Percentiles rank a stretch among this genome's conserved stretches.
Evolutionary conservation across 345 rosid genomes (phyloP).

Genomic region (Rhodamnia rubescens): DNA sequence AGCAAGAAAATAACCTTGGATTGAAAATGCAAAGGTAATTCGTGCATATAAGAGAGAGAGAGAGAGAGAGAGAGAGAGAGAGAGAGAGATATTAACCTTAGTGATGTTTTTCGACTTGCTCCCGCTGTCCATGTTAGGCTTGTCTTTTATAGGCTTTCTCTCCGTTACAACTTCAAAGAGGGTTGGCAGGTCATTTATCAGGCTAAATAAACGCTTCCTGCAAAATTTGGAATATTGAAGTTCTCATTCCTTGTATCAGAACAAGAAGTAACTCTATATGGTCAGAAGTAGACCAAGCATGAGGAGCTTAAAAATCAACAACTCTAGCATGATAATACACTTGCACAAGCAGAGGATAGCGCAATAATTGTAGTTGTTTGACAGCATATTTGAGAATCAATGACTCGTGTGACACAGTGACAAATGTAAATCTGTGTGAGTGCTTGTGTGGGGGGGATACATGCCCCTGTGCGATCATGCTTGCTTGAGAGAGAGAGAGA

Average conservation of each 20-base stretch:
- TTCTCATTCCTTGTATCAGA: neutral
- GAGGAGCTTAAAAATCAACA: neutral
- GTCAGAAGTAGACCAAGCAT: neutral
- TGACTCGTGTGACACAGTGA: neutral
- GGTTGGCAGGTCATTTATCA: constrained; percentile 88
- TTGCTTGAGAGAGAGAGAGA: neutral
- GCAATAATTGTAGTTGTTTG: neutral
- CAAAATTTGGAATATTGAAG: neutral
- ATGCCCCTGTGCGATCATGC: neutral
- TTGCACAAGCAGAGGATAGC: neutral
- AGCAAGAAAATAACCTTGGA: neutral
- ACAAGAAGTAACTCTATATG: neutral
- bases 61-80: neutral
- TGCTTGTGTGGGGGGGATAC: neutral
- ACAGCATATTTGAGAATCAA: neutral
- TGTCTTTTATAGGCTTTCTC: constrained; percentile 76
- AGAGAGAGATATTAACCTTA: constrained; percentile 33
- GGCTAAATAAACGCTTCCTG: constrained; percentile 89
- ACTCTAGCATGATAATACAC: neutral
- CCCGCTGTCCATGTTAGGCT: constrained; percentile 75
- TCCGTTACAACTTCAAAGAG: constrained; percentile 93
- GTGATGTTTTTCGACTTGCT: constrained; percentile 71
- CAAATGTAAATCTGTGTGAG: neutral
- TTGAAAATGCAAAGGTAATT: neutral
- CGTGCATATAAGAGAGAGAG: neutral